These are phyloP conservation scores for Tardiomyces blankii DNA, from an alignment of 1,139 yeast genomes.

Conservation along the genomic window DNA sequence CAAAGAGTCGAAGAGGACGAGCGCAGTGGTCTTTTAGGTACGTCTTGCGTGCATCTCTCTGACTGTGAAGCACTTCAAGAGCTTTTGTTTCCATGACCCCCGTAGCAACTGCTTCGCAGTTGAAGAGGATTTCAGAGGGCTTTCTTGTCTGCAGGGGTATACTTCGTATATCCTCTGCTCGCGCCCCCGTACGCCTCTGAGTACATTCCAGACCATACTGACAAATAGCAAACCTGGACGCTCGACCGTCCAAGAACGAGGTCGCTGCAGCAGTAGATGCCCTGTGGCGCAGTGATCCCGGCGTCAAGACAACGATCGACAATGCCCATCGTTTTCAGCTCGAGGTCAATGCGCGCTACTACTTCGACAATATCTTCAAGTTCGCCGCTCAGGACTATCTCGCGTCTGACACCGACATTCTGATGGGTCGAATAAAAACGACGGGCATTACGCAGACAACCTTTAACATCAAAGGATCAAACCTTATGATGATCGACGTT, in stretches of 20 bases:
- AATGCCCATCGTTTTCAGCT: constrained; percentile 71
- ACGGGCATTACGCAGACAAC: constrained; percentile 89
- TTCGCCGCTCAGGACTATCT: constrained; percentile 55
- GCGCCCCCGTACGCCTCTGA: too few species aligned
- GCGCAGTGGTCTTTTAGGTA: too few species aligned
- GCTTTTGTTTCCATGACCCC: too few species aligned
- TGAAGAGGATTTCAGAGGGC: too few species aligned
- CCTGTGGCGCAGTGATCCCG: constrained; percentile 61
- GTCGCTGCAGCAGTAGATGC: constrained; percentile 58
- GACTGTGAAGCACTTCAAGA: too few species aligned
- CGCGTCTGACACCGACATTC: constrained; percentile 73
- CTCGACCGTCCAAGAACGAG: constrained; percentile 22
- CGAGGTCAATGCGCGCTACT: constrained; percentile 70
- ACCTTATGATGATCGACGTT: constrained; percentile 79
- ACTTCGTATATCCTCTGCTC: too few species aligned
- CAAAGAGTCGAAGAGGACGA: too few species aligned
- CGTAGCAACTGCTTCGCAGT: too few species aligned
- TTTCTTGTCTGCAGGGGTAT: too few species aligned
- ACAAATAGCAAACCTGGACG: neutral
- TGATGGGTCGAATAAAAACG: constrained; percentile 86
- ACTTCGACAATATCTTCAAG: constrained; percentile 55
- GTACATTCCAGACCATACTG: too few species aligned
- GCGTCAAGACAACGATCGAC: constrained; percentile 49
- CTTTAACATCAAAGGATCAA: constrained; percentile 51
- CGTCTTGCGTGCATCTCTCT: too few species aligned